Evolutionary conservation across 331 rosid species (phyloP).

Genomic region (Dryas integrifolia): DNA sequence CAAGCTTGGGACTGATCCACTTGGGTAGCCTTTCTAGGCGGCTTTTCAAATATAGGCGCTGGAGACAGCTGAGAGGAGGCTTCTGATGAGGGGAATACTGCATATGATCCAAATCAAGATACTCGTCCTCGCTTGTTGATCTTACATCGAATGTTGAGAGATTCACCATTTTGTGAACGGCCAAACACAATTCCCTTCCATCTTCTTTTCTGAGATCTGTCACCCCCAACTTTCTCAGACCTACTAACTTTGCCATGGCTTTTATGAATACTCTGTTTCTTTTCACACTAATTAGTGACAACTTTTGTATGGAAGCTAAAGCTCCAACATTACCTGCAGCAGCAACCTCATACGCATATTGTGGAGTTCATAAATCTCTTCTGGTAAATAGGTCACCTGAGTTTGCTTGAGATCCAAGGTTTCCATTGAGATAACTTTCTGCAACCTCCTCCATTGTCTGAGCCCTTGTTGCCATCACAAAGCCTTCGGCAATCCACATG

Average conservation of each 20-base stretch:
- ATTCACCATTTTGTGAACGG: not conserved
- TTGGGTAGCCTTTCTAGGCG: too few relatives aligned
- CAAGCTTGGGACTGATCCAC: too few relatives aligned
- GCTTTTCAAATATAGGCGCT: too few relatives aligned
- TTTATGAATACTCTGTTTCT: not conserved
- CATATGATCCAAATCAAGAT: too few relatives aligned
- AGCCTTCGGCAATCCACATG: slow-evolving; percentile 28
- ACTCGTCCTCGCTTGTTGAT: too few relatives aligned
- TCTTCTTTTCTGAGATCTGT: not conserved
- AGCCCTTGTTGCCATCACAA: not conserved
- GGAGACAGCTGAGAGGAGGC: too few relatives aligned
- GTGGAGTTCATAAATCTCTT: not conserved
- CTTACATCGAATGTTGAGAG: not conserved
- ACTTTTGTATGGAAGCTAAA: not conserved
- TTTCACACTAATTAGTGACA: slow-evolving; percentile 10
- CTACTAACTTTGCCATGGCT: not conserved
- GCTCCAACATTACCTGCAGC: not conserved
- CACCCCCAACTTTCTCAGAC: not conserved
- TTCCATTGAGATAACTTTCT: slow-evolving; percentile 11
- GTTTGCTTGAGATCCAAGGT: not conserved
- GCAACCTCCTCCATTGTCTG: slow-evolving; percentile 12
- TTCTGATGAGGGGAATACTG: too few relatives aligned
- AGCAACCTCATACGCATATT: not conserved
- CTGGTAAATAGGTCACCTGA: too few relatives aligned
- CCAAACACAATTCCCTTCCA: not conserved